These are phyloP conservation scores for Rutstroemia sp. DNA, from an alignment of 2,329 filamentous ascomycete species.

Conservation along the genomic window DNA sequence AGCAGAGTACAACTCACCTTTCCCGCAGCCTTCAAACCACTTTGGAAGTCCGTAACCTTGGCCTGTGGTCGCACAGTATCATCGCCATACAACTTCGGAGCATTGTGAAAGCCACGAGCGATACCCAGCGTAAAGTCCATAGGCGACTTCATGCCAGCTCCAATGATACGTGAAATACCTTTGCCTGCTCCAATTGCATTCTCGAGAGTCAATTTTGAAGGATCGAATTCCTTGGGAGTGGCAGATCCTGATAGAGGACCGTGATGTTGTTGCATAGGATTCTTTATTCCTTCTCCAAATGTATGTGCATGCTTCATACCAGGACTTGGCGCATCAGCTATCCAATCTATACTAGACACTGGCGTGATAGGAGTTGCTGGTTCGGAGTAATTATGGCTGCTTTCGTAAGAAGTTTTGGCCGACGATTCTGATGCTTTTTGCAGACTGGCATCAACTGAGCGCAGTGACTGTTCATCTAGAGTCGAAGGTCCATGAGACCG, in stretches of 20 bases:
- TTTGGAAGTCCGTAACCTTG: constrained; percentile 70
- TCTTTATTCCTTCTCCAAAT: constrained; percentile 27
- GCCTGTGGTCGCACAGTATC: constrained; percentile 71
- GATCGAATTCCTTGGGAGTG: constrained; percentile 18
- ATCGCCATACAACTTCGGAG: constrained; percentile 78
- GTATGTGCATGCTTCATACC: constrained; percentile 17
- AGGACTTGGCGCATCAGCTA: not conserved
- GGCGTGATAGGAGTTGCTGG: constrained; percentile 13
- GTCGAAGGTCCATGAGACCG: constrained; percentile 15
- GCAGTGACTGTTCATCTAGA: constrained; percentile 3
- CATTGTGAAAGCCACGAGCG: constrained; percentile 82
- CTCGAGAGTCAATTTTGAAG: constrained; percentile 39
- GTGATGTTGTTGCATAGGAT: constrained; percentile 14
- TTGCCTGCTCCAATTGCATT: constrained; percentile 48
- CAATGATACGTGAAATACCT: constrained; percentile 64
- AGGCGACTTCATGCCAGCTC: constrained; percentile 69
- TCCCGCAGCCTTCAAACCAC: constrained; percentile 69
- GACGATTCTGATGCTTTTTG: constrained; percentile 8
- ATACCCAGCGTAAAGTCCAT: constrained; percentile 80
- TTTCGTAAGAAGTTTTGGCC: constrained; percentile 23
- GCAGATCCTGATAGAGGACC: constrained; percentile 13
- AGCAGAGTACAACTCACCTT: constrained; percentile 40
- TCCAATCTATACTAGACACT: constrained; percentile 15
- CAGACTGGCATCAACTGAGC: constrained; percentile 5
- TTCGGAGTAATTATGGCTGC: constrained; percentile 17